phyloP scores from a whole-genome alignment of 2,329 filamentous ascomycete genomes.

The Dothidotthia symphoricarpi region DNA sequence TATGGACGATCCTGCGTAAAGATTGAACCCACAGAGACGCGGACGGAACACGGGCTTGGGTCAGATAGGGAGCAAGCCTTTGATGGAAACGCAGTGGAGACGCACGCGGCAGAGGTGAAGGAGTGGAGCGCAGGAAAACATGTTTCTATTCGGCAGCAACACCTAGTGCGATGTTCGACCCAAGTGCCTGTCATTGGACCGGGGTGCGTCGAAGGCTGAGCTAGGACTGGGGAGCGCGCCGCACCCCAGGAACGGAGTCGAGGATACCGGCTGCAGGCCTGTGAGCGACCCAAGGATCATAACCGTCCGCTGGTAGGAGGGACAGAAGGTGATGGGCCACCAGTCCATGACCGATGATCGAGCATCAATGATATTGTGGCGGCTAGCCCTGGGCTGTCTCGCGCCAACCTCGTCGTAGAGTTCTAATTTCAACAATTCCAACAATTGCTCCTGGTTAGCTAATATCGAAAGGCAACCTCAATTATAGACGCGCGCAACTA shows the following conservation, averaged over 20 bases:
- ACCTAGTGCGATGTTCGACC: constrained; percentile 24
- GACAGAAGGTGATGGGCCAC: no score
- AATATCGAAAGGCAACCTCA: neutral
- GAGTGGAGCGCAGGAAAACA: constrained; percentile 26
- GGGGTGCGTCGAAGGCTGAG: constrained; percentile 25
- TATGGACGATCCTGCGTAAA: constrained; percentile 28
- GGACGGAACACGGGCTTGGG: constrained; percentile 22
- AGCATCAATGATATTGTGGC: no score
- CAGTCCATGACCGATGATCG: no score
- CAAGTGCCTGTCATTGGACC: constrained; percentile 21
- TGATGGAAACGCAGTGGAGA: constrained; percentile 28
- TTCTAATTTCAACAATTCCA: no score
- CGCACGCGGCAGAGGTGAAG: constrained; percentile 21
- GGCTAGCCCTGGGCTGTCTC: no score
- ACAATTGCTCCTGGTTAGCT: neutral
- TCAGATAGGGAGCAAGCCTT: constrained; percentile 28
- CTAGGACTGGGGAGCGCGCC: constrained; percentile 18
- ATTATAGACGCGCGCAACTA: no score
- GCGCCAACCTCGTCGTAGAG: no score
- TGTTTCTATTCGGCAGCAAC: constrained; percentile 32
- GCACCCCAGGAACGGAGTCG: constrained; percentile 26
- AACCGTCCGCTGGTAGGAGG: no score
- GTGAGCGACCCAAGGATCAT: constrained; percentile 27
- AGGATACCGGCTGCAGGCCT: constrained; percentile 30
- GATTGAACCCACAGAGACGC: constrained; percentile 15